A percentile compares a stretch with the other conserved stretches of the same genome.
Evolutionary conservation across 805 yeast genomes (phyloP).

Genomic region (Saturnispora gosingensis): DNA sequence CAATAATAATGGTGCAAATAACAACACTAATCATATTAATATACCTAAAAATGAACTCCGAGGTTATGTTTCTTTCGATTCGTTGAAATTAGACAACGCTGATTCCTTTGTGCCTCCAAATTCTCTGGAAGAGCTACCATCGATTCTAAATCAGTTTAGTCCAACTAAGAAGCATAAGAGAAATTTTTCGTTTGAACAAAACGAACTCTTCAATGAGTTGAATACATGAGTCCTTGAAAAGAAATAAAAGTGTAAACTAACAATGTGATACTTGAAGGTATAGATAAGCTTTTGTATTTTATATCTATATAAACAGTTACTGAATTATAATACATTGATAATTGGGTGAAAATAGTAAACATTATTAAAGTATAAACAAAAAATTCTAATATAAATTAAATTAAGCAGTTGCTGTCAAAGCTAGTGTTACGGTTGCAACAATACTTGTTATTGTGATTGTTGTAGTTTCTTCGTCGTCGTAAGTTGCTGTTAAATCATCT

Average conservation of each 20-base stretch:
- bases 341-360: not conserved
- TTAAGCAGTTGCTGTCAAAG: not conserved
- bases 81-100: conserved; percentile 19
- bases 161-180: conserved; percentile 20
- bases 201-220: conserved; percentile 38
- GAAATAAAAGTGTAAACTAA: no score
- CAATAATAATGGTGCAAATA: not conserved
- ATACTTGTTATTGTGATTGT: conserved; percentile 27
- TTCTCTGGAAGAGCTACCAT: not conserved
- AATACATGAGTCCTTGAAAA: conserved; percentile 15
- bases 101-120: not conserved
- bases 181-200: conserved; percentile 44
- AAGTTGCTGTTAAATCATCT: conserved; percentile 19
- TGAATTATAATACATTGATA: not conserved
- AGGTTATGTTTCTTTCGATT: conserved; percentile 34
- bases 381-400: not conserved
- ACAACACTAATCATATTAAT: not conserved
- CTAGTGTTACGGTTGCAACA: conserved; percentile 28
- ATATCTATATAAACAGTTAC: not conserved
- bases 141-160: not conserved
- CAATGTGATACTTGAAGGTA: no score
- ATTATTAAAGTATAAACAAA: not conserved
- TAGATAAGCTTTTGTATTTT: not conserved
- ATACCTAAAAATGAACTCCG: conserved; percentile 12
- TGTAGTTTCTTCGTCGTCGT: conserved; percentile 21